Conservation (phyloP, 2,329 filamentous ascomycete genomes). For the Eurotiales sp. region DNA sequence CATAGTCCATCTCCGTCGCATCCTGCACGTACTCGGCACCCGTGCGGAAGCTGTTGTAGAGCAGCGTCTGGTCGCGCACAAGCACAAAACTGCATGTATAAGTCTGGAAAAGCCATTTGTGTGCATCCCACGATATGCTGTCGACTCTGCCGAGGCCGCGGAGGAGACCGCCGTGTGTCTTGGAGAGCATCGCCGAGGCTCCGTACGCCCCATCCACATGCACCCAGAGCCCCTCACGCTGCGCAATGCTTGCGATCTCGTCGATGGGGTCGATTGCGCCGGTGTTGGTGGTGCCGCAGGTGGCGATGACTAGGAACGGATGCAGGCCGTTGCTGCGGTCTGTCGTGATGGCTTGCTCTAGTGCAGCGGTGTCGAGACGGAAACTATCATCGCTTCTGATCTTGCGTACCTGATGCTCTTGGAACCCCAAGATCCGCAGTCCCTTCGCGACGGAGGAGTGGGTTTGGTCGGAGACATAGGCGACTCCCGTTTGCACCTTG, state of each 20-base stretch:
- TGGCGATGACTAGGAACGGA: constrained; percentile 20
- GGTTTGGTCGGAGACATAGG: constrained; percentile 20
- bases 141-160: constrained; percentile 18
- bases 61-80: constrained; percentile 11
- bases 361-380: neutral
- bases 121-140: constrained; percentile 25
- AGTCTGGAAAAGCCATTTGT: constrained; percentile 25
- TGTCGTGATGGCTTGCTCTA: constrained; percentile 1
- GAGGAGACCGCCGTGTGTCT: constrained; percentile 5
- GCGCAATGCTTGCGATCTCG: constrained; percentile 13
- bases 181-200: constrained; percentile 19
- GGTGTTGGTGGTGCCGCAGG: constrained; percentile 19
- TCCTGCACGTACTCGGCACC: constrained; percentile 13
- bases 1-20: constrained; percentile 10
- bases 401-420: constrained; percentile 14
- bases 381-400: constrained; percentile 15
- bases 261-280: constrained; percentile 21
- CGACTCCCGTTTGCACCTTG: constrained; percentile 7
- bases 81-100: constrained; percentile 25
- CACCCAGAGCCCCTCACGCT: constrained; percentile 18
- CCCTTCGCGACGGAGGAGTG: constrained; percentile 19
- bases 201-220: constrained; percentile 24
- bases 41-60: constrained; percentile 17
- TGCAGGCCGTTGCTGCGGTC: constrained; percentile 11
- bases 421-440: constrained; percentile 17